Evolutionary conservation across 192 early-diverging fungal species (phyloP), one percentile per base, ranked within the genome.

Genomic region (Phlyctochytrium bullatum): DNA sequence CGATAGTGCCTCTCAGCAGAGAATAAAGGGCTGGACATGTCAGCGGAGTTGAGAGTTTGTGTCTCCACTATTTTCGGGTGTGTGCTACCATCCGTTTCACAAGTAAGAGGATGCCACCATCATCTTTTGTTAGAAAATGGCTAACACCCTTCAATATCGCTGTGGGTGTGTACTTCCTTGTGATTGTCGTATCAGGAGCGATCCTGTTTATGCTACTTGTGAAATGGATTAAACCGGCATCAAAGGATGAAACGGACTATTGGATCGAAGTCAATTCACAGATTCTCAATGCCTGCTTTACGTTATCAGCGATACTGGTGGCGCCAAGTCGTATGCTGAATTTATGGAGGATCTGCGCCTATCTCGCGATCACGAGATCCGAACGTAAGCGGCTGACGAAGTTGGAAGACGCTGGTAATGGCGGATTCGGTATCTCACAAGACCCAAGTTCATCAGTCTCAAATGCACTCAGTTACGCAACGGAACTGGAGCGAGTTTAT

Each of bases 131-230:
- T 20, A 34, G 62, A 4, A 40, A 30, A 20, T 34, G 27, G 33
- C 59, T 64, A 0, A 69, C 67, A 0, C 67, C 67, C 10, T n/a
- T 34, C 23, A 69, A 69, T 40, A 27, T 73, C 52, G 73, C 36
- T 35, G 40, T 53, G 20, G n/a, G 51, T 2, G 29, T 52, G 20
- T n/a, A 60, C 40, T 33, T 67, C 0, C 35, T 75, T 29, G 56
- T 75, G 3, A 71, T 78, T 60, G 60, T 78, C 0, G 77, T 76
- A 23, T 63, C 75, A 10, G 77, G 77, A 27, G 74, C 77, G 27
- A 77, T 78, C 53, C 58, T 78, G 27, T 78, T 78, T 59, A 77
- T 78, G 74, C 16, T 65, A 20, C 34, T 78, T 2, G 77, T 78
- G 0, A 50, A 60, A 3, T 63, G 54, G 77, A 73, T 76, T 27